phyloP scores from a whole-genome alignment of 2,329 filamentous ascomycete species.

The Claviceps quebecensis region DNA sequence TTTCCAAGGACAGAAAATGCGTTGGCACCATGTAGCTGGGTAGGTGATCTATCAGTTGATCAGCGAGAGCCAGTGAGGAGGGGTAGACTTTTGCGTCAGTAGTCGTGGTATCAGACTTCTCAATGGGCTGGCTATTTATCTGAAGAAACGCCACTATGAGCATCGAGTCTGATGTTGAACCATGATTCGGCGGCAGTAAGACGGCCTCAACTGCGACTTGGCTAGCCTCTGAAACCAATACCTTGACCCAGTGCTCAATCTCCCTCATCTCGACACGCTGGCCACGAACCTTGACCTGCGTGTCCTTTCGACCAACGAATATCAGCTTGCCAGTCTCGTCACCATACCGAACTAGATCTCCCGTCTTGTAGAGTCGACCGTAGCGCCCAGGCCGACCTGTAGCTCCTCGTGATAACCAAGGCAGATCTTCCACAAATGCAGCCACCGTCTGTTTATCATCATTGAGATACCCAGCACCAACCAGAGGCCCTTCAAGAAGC shows the following conservation, averaged over 20 bases:
- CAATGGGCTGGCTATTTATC: neutral
- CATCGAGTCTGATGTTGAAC: too few relatives aligned
- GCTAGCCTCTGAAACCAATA: neutral
- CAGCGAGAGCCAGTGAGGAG: neutral
- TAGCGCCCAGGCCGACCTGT: neutral
- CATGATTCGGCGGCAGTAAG: neutral
- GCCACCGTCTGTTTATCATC: neutral
- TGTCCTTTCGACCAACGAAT: constrained; percentile 13
- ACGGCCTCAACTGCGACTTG: neutral
- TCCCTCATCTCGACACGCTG: constrained; percentile 13
- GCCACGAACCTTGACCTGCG: constrained; percentile 14
- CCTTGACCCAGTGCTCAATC: constrained; percentile 5
- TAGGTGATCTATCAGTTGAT: constrained; percentile 3
- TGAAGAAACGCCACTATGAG: neutral
- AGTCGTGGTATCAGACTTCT: neutral
- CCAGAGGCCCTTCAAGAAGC: constrained; percentile 1
- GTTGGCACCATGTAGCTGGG: constrained; percentile 9
- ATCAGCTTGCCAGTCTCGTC: constrained; percentile 11
- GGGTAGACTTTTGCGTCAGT: neutral
- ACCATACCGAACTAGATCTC: constrained; percentile 10
- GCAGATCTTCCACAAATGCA: neutral
- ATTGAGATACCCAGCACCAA: neutral
- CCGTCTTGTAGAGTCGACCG: constrained; percentile 10
- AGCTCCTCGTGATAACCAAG: neutral
- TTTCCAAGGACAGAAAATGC: constrained; percentile 5